phyloP scores from a whole-genome alignment of 73 alveolate genomes.

The Paramecium bursaria region DNA sequence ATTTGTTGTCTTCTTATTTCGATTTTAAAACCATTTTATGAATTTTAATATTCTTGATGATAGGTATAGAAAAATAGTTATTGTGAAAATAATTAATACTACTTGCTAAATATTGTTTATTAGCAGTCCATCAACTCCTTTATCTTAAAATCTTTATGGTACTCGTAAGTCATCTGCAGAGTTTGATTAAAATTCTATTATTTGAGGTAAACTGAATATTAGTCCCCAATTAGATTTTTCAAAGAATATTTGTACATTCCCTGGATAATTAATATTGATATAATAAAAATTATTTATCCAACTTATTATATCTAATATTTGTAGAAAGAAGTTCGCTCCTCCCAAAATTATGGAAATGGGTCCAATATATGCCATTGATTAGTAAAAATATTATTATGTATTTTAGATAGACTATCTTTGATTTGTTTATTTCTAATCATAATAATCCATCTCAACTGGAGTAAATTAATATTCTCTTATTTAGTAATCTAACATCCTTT shows the following conservation, averaged over 20 bases:
- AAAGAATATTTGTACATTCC: constrained; percentile 14
- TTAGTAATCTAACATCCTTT: not conserved
- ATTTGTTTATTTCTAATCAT: not conserved
- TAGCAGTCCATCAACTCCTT: not conserved
- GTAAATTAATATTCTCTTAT: constrained; percentile 31
- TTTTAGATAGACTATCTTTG: not conserved
- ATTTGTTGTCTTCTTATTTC: no score
- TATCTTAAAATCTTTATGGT: constrained; percentile 13
- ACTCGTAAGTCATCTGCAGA: not conserved
- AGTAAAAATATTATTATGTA: not conserved
- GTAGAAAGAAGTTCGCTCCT: constrained; percentile 7
- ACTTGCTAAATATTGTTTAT: not conserved
- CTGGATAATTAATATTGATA: constrained; percentile 44
- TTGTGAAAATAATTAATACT: no score
- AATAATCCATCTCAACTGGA: constrained; percentile 26
- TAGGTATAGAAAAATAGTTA: no score
- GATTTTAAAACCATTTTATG: no score
- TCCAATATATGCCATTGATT: not conserved
- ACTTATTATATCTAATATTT: constrained; percentile 13
- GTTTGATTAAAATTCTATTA: not conserved
- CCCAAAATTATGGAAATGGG: constrained; percentile 9
- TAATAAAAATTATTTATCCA: constrained; percentile 47
- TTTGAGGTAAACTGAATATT: not conserved
- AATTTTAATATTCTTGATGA: no score
- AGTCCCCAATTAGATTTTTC: constrained; percentile 13